Conservation (phyloP, 208 protist genomes). For the Trypanosoma cruzi region DNA sequence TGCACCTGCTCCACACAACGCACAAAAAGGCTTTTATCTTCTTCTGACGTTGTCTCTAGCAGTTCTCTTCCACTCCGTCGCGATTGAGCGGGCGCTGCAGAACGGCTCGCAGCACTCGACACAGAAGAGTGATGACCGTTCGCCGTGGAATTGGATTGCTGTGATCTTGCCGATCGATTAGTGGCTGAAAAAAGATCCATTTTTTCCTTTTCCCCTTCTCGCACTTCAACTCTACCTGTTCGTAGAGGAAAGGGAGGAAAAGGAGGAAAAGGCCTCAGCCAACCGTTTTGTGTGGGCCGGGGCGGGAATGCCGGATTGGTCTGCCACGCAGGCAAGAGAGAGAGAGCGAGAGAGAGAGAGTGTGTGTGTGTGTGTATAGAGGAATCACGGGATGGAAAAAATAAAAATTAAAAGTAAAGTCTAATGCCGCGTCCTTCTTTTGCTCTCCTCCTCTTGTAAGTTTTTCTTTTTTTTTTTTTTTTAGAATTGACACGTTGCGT, state of each 20-base stretch:
- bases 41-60: slow-evolving; percentile 23
- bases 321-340: not conserved
- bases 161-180: slow-evolving; percentile 1
- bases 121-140: slow-evolving; percentile 17
- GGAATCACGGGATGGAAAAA: not conserved
- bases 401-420: not conserved
- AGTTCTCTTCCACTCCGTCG: slow-evolving; percentile 14
- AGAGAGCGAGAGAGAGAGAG: slow-evolving; percentile 2
- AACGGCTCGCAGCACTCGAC: slow-evolving; percentile 3
- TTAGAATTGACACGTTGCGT: not conserved
- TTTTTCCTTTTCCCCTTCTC: not conserved
- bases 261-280: not conserved
- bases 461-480: slow-evolving; percentile 1
- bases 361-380: not conserved
- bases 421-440: not conserved
- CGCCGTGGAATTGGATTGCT: not conserved
- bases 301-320: not conserved
- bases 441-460: not conserved
- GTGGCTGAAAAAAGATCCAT: slow-evolving; percentile 40
- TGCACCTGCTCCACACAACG: slow-evolving; percentile 86
- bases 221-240: not conserved
- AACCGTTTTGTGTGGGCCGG: not conserved
- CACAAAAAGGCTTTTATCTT: slow-evolving; percentile 65
- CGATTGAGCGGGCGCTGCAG: slow-evolving; percentile 1
- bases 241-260: not conserved